phyloP scores from a whole-genome alignment of 495 filamentous ascomycete genomes.

The Lepraria neglecta region DNA sequence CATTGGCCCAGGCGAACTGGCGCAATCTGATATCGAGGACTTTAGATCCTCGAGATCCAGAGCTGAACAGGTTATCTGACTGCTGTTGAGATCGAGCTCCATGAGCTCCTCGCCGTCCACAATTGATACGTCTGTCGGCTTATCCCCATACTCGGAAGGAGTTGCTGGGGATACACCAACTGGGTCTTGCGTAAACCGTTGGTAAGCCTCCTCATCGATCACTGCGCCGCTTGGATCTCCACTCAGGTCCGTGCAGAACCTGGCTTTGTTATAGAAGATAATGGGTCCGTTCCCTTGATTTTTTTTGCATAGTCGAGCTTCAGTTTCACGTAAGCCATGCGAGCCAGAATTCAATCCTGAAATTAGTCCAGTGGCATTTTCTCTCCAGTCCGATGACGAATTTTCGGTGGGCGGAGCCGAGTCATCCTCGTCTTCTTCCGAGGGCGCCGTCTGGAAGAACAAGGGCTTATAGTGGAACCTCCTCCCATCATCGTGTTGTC shows the following conservation, averaged over 20 bases:
- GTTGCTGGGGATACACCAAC: slow-evolving; percentile 17
- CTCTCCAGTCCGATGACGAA: slow-evolving; percentile 15
- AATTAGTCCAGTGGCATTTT: slow-evolving; percentile 29
- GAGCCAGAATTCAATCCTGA: slow-evolving; percentile 20
- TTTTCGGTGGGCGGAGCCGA: slow-evolving; percentile 27
- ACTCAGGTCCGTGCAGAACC: slow-evolving; percentile 71
- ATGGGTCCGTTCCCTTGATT: slow-evolving; percentile 62
- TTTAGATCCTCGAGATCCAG: slow-evolving; percentile 23
- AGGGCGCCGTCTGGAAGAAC: slow-evolving; percentile 44
- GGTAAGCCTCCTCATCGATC: slow-evolving; percentile 16
- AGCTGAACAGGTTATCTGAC: not conserved
- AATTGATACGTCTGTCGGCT: not conserved
- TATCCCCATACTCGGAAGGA: not conserved
- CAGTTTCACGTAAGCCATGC: slow-evolving; percentile 18
- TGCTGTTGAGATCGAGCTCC: not conserved
- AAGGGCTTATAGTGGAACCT: slow-evolving; percentile 58
- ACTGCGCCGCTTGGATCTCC: slow-evolving; percentile 40
- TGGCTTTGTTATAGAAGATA: slow-evolving; percentile 69
- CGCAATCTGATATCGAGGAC: slow-evolving; percentile 19
- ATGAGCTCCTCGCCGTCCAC: slow-evolving; percentile 3
- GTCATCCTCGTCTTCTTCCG: slow-evolving; percentile 36
- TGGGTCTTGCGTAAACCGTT: slow-evolving; percentile 16
- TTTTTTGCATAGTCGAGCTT: slow-evolving; percentile 32
- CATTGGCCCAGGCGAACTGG: slow-evolving; percentile 3
- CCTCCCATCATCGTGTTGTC: slow-evolving; percentile 1